Evolutionary conservation across 345 rosid genomes (phyloP), one percentile per base, ranked within the genome.

Genomic region (Anacardium occidentale): DNA sequence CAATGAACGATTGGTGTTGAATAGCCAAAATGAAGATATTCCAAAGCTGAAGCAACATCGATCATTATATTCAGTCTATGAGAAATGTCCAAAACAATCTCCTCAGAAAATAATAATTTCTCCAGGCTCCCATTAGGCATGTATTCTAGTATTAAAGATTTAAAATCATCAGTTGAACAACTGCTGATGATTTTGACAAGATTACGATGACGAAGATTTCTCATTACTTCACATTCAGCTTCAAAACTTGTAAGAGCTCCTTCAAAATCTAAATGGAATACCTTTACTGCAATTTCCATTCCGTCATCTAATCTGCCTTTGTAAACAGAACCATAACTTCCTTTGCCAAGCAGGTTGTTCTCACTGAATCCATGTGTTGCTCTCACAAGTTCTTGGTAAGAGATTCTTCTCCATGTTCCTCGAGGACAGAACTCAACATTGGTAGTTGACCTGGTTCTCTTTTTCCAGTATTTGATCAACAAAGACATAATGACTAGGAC

Each of bases 331-430:
- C 78, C 70, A 45, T 34, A 75, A 42, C 68, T 26, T 4, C 78
- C 78, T 2, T 11, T 34, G 6, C 78, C 73, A 15, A 75, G 56
- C 45, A 74, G 40, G 22, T 74, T 74, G 17, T 59, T 32, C 48
- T 60, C 78, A 3, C 8, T 42, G 47, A 79, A 75, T 32, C 68
- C 66, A n/a, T 67, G 26, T 9, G 79, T 68, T 14, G 79, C 79
- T 22, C 17, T 12, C 40, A 11, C 3, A 20, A 72, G 63, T 42
- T 72, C 76, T 0, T 2, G 12, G 18, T 50, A 58, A 1, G 78
- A 60, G 61, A 61, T 9, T 62, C 78, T 75, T 37, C 55, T 67
- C 59, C 32, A 18, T 10, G 34, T n/a, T 54, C 29, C 52, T 7
- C 2, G 18, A 4, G 9, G 10, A 13, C 5, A 11, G 3, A 18